phyloP scores from a whole-genome alignment of 2,329 filamentous ascomycete species.

The Claviceps purpurea region DNA sequence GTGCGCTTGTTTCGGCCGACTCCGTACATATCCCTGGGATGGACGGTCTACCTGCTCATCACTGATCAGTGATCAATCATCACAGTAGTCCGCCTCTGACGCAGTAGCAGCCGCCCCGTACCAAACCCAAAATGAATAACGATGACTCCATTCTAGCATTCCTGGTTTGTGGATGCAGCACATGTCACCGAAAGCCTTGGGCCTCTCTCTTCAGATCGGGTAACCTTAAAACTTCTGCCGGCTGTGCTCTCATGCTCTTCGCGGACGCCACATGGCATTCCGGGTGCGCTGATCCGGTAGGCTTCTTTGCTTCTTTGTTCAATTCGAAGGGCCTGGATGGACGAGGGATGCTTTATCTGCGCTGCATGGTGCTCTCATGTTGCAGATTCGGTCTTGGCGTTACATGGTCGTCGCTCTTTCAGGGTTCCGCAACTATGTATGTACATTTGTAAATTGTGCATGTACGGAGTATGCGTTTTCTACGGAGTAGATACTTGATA shows the following conservation, averaged over 20 bases:
- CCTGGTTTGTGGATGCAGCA: background rate
- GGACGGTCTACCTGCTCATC: too few species aligned
- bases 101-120: background rate
- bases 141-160: background rate
- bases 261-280: slow-evolving; percentile 2
- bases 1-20: background rate
- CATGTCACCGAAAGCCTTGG: background rate
- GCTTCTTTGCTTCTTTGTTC: background rate
- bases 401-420: background rate
- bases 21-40: too few species aligned
- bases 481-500: background rate
- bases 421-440: background rate
- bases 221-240: background rate
- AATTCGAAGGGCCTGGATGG: background rate
- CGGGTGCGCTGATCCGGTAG: background rate
- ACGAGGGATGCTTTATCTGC: background rate
- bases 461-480: background rate
- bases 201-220: background rate
- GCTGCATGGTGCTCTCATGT: background rate
- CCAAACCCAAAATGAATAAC: background rate
- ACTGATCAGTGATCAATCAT: too few species aligned
- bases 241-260: background rate
- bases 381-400: background rate
- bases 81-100: background rate
- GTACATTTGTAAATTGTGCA: background rate